Conservation (phyloP, 2,329 filamentous ascomycete genomes). For the Alternaria viburni region DNA sequence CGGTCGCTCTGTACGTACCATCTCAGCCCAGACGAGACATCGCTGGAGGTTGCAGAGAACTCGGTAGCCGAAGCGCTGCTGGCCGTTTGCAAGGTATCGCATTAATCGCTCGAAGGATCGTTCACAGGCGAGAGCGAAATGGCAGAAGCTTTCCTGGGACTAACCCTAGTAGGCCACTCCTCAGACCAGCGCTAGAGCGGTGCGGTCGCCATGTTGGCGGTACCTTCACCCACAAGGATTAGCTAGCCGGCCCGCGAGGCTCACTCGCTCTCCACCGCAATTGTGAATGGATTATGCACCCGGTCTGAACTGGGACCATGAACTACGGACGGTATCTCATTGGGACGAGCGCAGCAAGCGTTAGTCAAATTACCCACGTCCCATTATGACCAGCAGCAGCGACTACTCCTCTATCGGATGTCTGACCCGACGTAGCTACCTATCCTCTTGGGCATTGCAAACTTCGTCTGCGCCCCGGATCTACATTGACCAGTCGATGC, state of each 20-base stretch:
- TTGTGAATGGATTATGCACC: slow-evolving; percentile 46
- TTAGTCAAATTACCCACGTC: slow-evolving; percentile 31
- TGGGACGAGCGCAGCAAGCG: slow-evolving; percentile 33
- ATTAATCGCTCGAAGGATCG: slow-evolving; percentile 21
- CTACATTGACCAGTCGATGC: slow-evolving; percentile 18
- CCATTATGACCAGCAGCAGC: slow-evolving; percentile 20
- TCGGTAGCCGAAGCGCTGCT: slow-evolving; percentile 18
- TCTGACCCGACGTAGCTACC: slow-evolving; percentile 27
- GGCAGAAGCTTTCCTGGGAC: slow-evolving; percentile 29
- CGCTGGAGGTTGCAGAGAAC: slow-evolving; percentile 19
- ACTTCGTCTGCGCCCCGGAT: slow-evolving; percentile 41
- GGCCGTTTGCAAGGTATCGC: slow-evolving; percentile 16
- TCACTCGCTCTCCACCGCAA: slow-evolving; percentile 43
- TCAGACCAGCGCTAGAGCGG: slow-evolving; percentile 34
- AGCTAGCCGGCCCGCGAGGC: slow-evolving; percentile 39
- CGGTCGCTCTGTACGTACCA: not conserved
- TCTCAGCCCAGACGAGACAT: not conserved
- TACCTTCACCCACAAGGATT: slow-evolving; percentile 36
- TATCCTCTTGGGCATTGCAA: slow-evolving; percentile 30
- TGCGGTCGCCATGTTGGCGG: slow-evolving; percentile 40
- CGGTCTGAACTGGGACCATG: slow-evolving; percentile 32
- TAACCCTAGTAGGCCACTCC: slow-evolving; percentile 32
- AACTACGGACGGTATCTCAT: slow-evolving; percentile 31
- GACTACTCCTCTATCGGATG: slow-evolving; percentile 24
- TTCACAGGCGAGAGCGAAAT: slow-evolving; percentile 16